Conservation (phyloP, 352 stramenopile genomes). For the Globisporangium okanoganense region DNA sequence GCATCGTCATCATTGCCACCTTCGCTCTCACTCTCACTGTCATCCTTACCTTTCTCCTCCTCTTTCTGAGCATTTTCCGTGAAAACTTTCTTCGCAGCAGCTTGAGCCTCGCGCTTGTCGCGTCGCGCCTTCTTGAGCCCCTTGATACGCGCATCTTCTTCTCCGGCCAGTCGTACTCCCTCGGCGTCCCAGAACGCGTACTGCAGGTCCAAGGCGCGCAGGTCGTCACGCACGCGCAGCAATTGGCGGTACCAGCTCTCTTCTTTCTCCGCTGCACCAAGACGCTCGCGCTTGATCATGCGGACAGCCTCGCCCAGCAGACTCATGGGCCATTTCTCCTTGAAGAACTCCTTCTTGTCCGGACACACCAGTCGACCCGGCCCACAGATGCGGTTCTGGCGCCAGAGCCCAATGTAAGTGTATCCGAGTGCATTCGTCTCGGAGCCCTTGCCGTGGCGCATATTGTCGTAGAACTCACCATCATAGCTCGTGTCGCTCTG, state of each 20-base stretch:
- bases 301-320: conserved; percentile 59
- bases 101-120: conserved; percentile 54
- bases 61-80: conserved; percentile 29
- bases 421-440: conserved; percentile 64
- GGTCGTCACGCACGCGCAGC: conserved; percentile 61
- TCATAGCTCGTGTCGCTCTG: conserved; percentile 49
- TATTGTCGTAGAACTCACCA: conserved; percentile 63
- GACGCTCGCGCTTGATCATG: conserved; percentile 41
- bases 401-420: conserved; percentile 48
- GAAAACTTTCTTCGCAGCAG: conserved; percentile 53
- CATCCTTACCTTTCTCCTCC: conserved; percentile 3
- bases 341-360: conserved; percentile 40
- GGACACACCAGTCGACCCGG: conserved; percentile 40
- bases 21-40: not conserved
- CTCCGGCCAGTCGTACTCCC: conserved; percentile 36
- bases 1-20: conserved; percentile 8
- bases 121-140: conserved; percentile 43
- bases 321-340: conserved; percentile 49
- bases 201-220: conserved; percentile 58
- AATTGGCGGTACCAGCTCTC: conserved; percentile 52
- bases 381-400: conserved; percentile 52
- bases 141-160: conserved; percentile 39
- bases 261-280: conserved; percentile 15
- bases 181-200: conserved; percentile 62
- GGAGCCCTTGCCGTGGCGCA: conserved; percentile 51